Base-by-base conservation (phyloP, 1,284 basidiomycete species). In the Leccinum griseonigrum region DNA sequence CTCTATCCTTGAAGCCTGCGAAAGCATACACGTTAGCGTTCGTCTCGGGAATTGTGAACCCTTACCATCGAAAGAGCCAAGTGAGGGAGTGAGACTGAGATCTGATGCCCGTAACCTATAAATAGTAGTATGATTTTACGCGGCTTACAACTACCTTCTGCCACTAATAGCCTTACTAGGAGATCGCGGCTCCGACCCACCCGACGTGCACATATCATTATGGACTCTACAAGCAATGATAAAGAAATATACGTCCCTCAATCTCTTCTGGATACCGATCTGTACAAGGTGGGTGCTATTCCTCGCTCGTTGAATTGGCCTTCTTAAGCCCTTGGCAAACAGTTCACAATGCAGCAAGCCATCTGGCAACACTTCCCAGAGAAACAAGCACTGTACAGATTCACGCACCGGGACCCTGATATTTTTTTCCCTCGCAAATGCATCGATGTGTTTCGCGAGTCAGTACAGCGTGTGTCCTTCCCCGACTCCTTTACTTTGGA, bases 281-380 rank as follows among this genome's bases (percentile, higher is more conserved):
- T 98, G 48, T 98, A 99, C 87, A 99, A 97, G 84, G 94, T 88
- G 60, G 32, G 59, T 46, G 52, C 18, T 46, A 22, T 46, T 46
- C 43, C 36, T 54, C 51, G 16, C n/a, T 31, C 18, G 5, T 38
- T 46, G 18, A 46, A 3, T 6, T 7, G 18, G n/a, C 11, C 43
- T 32, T 7, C 29, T 31, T 28, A n/a, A n/a, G 16, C 40, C 29
- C 6, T 43, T 54, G 26, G 56, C 62, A 34, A 43, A 2, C 51
- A 97, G 94, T 81, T 98, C 57, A 95, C 96, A 0, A 99, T 98
- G 97, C 97, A 98, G 78, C 93, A 97, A 76, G 95, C 95, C 0
- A 88, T 98, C 11, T 73, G 91, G 60, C 82, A 85, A n/a, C 86
- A 91, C 69, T 97, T 95, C 69, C 90, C 91, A 3, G 75, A 85